Conservation (phyloP, 768 basidiomycete species). For the Gloeophyllum trabeum region DNA sequence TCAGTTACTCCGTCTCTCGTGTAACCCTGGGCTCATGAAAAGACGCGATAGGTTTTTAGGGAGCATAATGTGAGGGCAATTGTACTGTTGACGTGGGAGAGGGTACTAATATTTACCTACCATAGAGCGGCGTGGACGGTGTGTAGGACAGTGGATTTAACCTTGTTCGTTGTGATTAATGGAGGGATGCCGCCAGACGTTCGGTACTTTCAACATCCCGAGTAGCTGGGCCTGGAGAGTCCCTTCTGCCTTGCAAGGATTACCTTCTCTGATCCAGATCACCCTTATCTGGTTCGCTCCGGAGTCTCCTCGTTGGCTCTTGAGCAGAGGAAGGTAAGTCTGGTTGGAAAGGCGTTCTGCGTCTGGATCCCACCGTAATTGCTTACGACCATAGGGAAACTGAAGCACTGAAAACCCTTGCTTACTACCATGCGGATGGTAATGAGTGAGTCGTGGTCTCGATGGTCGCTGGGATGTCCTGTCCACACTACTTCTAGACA, state of each 20-base stretch:
- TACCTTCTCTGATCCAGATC: conserved; percentile 19
- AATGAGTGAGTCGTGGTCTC: conserved; percentile 12
- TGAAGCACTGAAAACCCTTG: conserved; percentile 22
- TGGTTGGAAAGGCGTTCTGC: conserved; percentile 5
- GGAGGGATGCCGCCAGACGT: conserved; percentile 11
- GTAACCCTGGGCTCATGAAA: neutral
- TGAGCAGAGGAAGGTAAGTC: conserved; percentile 19
- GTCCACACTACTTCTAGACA: conserved; percentile 4
- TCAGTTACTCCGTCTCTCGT: no score
- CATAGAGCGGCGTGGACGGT: conserved; percentile 3
- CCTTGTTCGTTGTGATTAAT: neutral
- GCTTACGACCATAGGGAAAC: conserved; percentile 11
- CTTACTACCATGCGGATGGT: conserved; percentile 29
- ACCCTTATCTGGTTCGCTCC: conserved; percentile 21
- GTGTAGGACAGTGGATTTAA: neutral
- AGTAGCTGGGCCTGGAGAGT: conserved; percentile 22
- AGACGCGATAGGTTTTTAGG: no score
- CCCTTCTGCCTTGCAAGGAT: conserved; percentile 19
- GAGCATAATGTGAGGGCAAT: neutral
- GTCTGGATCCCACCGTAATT: neutral
- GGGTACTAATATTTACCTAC: neutral
- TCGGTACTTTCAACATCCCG: conserved; percentile 20
- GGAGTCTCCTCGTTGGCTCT: conserved; percentile 28
- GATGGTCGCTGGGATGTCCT: neutral
- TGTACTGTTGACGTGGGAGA: neutral